These are phyloP conservation scores for Ogataea nonfermentans DNA, from an alignment of 805 yeast genomes.

Conservation along the genomic window DNA sequence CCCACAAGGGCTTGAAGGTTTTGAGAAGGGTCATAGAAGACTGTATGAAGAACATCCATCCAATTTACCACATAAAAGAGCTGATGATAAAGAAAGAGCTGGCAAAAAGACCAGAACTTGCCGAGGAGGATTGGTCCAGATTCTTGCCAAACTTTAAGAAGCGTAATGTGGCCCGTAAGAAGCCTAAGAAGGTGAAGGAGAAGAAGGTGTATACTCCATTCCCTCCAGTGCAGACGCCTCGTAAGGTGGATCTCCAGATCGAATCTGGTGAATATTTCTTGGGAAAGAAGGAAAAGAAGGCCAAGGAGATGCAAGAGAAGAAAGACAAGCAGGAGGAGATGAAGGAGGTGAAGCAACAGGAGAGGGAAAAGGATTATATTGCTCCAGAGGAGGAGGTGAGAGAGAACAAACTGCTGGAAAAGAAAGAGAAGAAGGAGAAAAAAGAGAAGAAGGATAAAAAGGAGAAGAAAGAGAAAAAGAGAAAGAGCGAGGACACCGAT, in stretches of 20 bases:
- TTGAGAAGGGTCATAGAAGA: conserved; percentile 94
- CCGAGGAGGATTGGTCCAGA: conserved; percentile 94
- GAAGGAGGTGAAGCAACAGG: conserved; percentile 61
- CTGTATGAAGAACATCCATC: conserved; percentile 95
- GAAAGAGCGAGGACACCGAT: conserved; percentile 27
- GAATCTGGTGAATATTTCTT: conserved; percentile 98
- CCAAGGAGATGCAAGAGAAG: conserved; percentile 70
- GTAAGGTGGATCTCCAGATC: conserved; percentile 95
- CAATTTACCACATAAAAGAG: conserved; percentile 97
- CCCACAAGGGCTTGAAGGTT: conserved; percentile 87
- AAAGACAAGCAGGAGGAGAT: conserved; percentile 73
- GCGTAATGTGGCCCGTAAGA: conserved; percentile 91
- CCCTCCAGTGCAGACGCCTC: conserved; percentile 97
- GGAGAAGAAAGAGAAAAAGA: no score
- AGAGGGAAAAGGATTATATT: conserved; percentile 71
- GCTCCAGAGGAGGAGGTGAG: conserved; percentile 75
- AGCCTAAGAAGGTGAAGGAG: conserved; percentile 63
- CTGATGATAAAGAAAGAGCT: conserved; percentile 95
- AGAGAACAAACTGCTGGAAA: conserved; percentile 35
- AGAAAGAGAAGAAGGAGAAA: conserved; percentile 31
- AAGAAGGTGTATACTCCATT: conserved; percentile 92
- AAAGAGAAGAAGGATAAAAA: conserved; percentile 32
- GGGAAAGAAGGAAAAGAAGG: conserved; percentile 78
- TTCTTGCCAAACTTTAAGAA: conserved; percentile 96
- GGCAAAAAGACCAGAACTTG: conserved; percentile 92